phyloP scores from a whole-genome alignment of 306 rosid genomes.

The Chamaecrista fasciculata region DNA sequence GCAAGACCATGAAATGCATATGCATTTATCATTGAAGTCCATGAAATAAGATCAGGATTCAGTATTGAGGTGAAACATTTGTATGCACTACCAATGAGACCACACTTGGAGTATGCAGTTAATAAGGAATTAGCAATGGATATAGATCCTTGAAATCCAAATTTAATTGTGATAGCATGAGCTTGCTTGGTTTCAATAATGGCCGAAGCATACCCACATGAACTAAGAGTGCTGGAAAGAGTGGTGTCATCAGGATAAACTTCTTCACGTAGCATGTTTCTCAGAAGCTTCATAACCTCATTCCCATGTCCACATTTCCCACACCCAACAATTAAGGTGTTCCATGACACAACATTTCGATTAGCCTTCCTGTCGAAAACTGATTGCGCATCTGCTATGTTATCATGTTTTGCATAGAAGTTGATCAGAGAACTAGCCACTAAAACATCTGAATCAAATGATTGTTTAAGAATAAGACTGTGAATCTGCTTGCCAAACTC shows the following conservation, averaged over 20 bases:
- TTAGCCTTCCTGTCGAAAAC: conserved; percentile 42
- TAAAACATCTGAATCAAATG: conserved; percentile 61
- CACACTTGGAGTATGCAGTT: conserved; percentile 76
- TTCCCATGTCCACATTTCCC: conserved; percentile 51
- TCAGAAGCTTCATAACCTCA: conserved; percentile 57
- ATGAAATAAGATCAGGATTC: conserved; percentile 60
- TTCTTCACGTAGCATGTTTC: conserved; percentile 51
- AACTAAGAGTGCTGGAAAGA: conserved; percentile 62
- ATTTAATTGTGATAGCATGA: conserved; percentile 52
- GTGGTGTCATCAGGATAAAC: conserved; percentile 56
- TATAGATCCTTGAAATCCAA: conserved; percentile 49
- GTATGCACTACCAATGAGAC: conserved; percentile 44
- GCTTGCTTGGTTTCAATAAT: conserved; percentile 47
- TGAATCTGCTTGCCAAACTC: conserved; percentile 58
- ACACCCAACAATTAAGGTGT: conserved; percentile 60
- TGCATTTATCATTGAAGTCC: conserved; percentile 72
- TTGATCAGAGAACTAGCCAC: conserved; percentile 65
- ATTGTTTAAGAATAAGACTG: conserved; percentile 39
- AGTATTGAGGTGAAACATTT: conserved; percentile 50
- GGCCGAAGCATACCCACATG: conserved; percentile 56
- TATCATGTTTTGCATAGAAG: conserved; percentile 54
- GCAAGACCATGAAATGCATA: conserved; percentile 75
- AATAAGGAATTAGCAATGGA: conserved; percentile 59
- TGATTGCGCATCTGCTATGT: conserved; percentile 42
- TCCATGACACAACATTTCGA: conserved; percentile 72